Conservation (phyloP, 176 grass and related monocot genomes). For the Zoysia japonica region DNA sequence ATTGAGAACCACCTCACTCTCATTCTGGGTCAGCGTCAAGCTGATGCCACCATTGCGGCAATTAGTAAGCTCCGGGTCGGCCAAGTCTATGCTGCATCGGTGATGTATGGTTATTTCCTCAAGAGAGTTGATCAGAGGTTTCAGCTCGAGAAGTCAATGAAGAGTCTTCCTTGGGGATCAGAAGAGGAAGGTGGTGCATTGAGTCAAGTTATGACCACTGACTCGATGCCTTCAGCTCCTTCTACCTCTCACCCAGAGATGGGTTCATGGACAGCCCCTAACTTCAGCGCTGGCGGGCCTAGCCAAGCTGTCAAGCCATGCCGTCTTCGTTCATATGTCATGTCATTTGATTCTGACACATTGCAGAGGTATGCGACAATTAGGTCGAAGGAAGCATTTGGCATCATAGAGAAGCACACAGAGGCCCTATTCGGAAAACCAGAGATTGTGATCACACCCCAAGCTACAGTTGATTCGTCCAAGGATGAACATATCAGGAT, state of each 20-base stretch:
- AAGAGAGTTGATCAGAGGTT: slow-evolving; percentile 94
- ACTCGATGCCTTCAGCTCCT: slow-evolving; percentile 45
- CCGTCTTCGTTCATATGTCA: slow-evolving; percentile 84
- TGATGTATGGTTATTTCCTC: slow-evolving; percentile 98
- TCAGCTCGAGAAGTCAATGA: slow-evolving; percentile 93
- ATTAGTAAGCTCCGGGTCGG: slow-evolving; percentile 96
- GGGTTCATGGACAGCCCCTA: slow-evolving; percentile 52
- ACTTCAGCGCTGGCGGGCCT: slow-evolving; percentile 40
- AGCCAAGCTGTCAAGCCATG: slow-evolving; percentile 66
- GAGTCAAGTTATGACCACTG: slow-evolving; percentile 61
- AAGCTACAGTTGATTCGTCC: slow-evolving; percentile 83
- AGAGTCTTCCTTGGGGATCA: slow-evolving; percentile 78
- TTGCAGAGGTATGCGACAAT: slow-evolving; percentile 77
- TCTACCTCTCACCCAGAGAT: slow-evolving; percentile 53
- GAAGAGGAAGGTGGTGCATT: slow-evolving; percentile 48
- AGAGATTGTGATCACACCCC: slow-evolving; percentile 84
- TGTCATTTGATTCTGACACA: slow-evolving; percentile 89
- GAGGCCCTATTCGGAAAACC: slow-evolving; percentile 94
- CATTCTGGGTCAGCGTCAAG: slow-evolving; percentile 80
- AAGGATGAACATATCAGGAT: slow-evolving; percentile 89
- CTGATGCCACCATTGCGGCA: slow-evolving; percentile 60
- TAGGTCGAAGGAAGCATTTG: slow-evolving; percentile 91
- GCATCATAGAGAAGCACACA: slow-evolving; percentile 94
- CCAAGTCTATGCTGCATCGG: slow-evolving; percentile 94
- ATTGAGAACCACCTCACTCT: slow-evolving; percentile 94